A percentile compares a stretch with the other conserved stretches of the same genome.
phyloP scores from a whole-genome alignment of 495 filamentous ascomycete genomes.

The Neurospora sp. region DNA sequence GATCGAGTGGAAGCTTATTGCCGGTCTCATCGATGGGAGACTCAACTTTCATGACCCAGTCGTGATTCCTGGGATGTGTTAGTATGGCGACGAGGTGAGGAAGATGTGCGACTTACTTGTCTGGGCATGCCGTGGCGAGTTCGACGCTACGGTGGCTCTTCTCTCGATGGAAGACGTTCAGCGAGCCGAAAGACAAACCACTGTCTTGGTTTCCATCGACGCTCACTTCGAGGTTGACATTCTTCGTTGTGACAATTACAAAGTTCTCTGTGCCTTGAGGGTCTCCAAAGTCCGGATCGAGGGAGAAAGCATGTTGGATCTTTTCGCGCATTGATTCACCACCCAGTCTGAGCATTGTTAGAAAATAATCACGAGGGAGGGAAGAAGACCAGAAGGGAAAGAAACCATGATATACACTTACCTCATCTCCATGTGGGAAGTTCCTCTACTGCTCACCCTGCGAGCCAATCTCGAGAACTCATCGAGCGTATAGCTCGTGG shows the following conservation, averaged over 20 bases:
- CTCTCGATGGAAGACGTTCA: constrained; percentile 4
- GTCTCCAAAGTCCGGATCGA: neutral
- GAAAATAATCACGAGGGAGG: neutral
- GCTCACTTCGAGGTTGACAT: constrained; percentile 9
- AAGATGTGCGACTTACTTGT: constrained; percentile 22
- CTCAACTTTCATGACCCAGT: constrained; percentile 16
- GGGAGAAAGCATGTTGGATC: neutral
- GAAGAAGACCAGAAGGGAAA: neutral
- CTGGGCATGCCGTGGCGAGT: constrained; percentile 26
- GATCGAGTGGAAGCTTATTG: neutral
- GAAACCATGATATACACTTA: constrained; percentile 13
- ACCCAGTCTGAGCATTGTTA: neutral
- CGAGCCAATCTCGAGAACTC: constrained; percentile 42
- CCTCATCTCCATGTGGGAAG: constrained; percentile 24
- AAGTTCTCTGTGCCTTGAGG: neutral
- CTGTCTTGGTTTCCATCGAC: constrained; percentile 1
- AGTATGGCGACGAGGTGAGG: neutral
- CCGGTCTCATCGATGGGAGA: neutral
- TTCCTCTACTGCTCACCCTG: constrained; percentile 18
- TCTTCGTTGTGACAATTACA: constrained; percentile 11
- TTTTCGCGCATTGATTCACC: neutral
- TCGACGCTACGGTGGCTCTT: constrained; percentile 14
- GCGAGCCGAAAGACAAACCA: constrained; percentile 4
- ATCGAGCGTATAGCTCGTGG: constrained; percentile 29
- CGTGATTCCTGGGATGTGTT: constrained; percentile 6